Evolutionary conservation across 352 stramenopile species (phyloP).

Genomic region (Globisporangium camurandrum): DNA sequence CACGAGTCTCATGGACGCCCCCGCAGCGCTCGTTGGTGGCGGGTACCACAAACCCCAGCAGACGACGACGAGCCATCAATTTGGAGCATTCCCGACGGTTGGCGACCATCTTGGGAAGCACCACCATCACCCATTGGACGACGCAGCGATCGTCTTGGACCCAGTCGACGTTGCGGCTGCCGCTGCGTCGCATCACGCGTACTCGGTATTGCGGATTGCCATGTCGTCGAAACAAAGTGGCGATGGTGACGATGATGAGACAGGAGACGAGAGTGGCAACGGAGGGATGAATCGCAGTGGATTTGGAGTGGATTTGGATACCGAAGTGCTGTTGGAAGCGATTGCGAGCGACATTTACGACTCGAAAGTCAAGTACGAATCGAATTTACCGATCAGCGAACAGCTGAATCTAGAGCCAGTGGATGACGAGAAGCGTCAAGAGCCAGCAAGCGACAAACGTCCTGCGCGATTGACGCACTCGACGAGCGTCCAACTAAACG

Average conservation of each 20-base stretch:
- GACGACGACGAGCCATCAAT: conserved; percentile 42
- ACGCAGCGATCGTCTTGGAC: conserved; percentile 54
- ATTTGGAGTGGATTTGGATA: conserved; percentile 58
- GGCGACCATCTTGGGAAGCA: no score
- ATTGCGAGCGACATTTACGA: conserved; percentile 86
- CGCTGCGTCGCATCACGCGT: conserved; percentile 40
- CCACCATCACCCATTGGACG: conserved; percentile 45
- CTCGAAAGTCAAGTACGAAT: conserved; percentile 76
- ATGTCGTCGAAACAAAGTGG: conserved; percentile 73
- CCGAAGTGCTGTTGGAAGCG: conserved; percentile 76
- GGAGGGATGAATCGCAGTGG: no score
- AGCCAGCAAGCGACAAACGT: conserved; percentile 3
- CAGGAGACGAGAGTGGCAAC: no score
- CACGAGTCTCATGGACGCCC: conserved; percentile 68
- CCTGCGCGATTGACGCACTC: neutral
- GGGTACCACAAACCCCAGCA: no score
- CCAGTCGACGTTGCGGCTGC: conserved; percentile 24
- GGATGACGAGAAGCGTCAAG: no score
- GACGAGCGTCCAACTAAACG: neutral
- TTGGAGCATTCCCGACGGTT: conserved; percentile 41
- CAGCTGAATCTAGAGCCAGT: conserved; percentile 61
- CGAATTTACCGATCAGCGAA: conserved; percentile 60
- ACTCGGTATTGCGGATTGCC: conserved; percentile 64
- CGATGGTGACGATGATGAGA: conserved; percentile 41
- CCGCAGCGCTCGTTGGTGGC: conserved; percentile 49